Percentiles rank a stretch among this genome's conserved stretches.
These are phyloP conservation scores for Aspergillus spinulosporus DNA, from an alignment of 2,329 filamentous ascomycete species.

Conservation along the genomic window DNA sequence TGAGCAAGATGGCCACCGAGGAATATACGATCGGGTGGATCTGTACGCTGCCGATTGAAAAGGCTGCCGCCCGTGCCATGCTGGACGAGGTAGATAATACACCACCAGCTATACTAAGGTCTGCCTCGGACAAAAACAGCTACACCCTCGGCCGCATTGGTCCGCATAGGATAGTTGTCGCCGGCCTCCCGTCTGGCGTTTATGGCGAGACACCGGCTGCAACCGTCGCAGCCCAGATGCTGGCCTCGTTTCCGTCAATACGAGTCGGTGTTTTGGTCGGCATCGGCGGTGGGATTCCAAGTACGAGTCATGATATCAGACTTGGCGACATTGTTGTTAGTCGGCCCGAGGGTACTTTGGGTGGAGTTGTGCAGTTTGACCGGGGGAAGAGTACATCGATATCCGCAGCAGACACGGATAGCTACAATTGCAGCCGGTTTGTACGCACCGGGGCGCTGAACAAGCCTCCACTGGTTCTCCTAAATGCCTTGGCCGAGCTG, in stretches of 20 bases:
- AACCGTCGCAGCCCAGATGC: neutral
- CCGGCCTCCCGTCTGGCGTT: neutral
- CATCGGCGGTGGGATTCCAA: constrained; percentile 13
- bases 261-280: neutral
- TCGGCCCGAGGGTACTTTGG: neutral
- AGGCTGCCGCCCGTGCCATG: too few relatives aligned
- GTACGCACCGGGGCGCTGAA: neutral
- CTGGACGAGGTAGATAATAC: neutral
- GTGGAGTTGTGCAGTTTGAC: constrained; percentile 24
- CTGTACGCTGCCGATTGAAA: too few relatives aligned
- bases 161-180: neutral
- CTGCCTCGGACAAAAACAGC: neutral
- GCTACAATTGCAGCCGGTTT: neutral
- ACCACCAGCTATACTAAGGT: too few relatives aligned
- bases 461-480: neutral
- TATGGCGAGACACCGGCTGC: neutral
- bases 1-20: too few relatives aligned
- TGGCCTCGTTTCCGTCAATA: neutral
- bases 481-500: neutral
- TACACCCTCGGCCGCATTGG: constrained; percentile 2
- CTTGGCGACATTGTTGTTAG: constrained; percentile 7
- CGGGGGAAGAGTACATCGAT: constrained; percentile 15
- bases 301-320: constrained; percentile 13
- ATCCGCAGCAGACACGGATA: neutral
- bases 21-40: too few relatives aligned